Evolutionary conservation across 768 basidiomycete species (phyloP), one percentile per base, ranked within the genome.

Genomic region (Podaxis pistillaris): DNA sequence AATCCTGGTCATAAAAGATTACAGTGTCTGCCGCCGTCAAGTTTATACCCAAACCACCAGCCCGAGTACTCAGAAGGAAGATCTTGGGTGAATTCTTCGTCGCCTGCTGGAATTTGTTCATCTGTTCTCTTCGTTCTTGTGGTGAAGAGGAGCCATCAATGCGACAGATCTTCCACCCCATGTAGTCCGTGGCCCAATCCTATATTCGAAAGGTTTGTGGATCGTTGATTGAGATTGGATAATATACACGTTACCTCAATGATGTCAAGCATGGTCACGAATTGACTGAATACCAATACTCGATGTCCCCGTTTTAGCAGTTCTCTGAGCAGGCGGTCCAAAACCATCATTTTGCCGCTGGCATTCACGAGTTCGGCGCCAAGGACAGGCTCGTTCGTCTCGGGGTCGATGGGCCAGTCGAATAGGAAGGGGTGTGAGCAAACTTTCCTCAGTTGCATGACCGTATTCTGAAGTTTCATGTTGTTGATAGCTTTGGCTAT

Each of bases 401-500:
- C 68, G 0, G 82, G 79, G 67, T 93, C 87, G 49, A 79, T 68
- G 0, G 92, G 90, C 90, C 92, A 93, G 66, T 92, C 88, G 71
- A 96, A 96, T 5, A 94, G 75, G 78, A 91, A 91, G 0, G 96
- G 95, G 74, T 98, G 94, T 13, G 91, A 94, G 77, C 93, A 94
- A 1, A 95, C 92, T 81, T 98, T 98, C 59, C 96, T 91, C 4
- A 98, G 82, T 72, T 98, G 96, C 96, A 99, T 98, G 62, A 98
- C 88, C 11, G 87, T 84, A 70, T 98, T 99, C 72, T 98, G 94
- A 15, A 99, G 82, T 57, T 87, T 88, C 91, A 95, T 90, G 71
- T 94, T 95, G 74, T 95, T 95, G 41, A 96, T 87, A 53, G 90
- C 84, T 71, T 88, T 91, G 60, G 86, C 94, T 95, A 64, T 17